These are phyloP conservation scores for Penicillium subrubescens DNA, from an alignment of 495 filamentous ascomycete genomes.

Conservation along the genomic window DNA sequence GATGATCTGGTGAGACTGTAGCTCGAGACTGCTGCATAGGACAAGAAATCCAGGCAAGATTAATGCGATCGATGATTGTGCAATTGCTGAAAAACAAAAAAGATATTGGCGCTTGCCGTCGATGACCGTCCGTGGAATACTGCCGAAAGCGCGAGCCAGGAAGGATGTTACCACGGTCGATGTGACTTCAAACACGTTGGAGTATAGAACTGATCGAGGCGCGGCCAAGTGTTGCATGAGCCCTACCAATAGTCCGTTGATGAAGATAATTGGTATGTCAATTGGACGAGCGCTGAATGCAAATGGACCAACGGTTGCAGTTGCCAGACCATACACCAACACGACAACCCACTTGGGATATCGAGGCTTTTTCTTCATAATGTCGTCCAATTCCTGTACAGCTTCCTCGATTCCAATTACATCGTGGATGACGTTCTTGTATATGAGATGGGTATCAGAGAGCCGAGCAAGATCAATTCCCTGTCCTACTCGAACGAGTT, in stretches of 20 bases:
- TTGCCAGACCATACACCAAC: conserved; percentile 76
- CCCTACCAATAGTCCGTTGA: conserved; percentile 81
- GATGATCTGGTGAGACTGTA: conserved; percentile 80
- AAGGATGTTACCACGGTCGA: conserved; percentile 83
- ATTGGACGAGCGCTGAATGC: conserved; percentile 82
- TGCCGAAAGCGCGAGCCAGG: conserved; percentile 79
- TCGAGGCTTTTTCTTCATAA: conserved; percentile 65
- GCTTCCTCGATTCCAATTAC: conserved; percentile 81
- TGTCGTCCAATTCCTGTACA: conserved; percentile 63
- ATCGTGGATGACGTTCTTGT: conserved; percentile 90
- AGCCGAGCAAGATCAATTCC: conserved; percentile 82
- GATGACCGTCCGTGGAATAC: conserved; percentile 54
- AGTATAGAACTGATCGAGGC: conserved; percentile 69
- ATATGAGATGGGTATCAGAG: conserved; percentile 79
- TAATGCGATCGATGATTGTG: conserved; percentile 87
- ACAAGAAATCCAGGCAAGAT: conserved; percentile 87
- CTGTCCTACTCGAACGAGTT: conserved; percentile 72
- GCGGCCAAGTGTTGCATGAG: conserved; percentile 76
- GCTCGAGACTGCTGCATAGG: conserved; percentile 78
- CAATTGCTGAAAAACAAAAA: conserved; percentile 89
- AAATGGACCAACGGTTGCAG: conserved; percentile 76
- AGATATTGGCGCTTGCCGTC: conserved; percentile 49
- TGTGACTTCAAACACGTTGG: conserved; percentile 87
- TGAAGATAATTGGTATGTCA: conserved; percentile 82
- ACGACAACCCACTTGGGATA: conserved; percentile 69